phyloP scores from a whole-genome alignment of 169 alveolate species.

The Theileria orientalis region DNA sequence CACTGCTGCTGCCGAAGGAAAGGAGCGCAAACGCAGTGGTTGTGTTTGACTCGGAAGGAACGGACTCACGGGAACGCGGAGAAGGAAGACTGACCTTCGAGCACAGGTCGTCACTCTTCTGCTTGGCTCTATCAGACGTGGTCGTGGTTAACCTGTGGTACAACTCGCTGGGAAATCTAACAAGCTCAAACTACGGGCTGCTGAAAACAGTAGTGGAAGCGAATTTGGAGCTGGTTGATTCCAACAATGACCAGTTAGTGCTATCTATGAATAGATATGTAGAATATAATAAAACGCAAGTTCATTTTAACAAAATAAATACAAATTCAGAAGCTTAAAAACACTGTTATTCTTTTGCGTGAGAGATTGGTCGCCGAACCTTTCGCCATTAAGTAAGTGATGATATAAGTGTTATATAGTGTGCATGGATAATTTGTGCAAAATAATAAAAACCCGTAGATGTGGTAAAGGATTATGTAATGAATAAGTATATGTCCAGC shows the following conservation, averaged over 20 bases:
- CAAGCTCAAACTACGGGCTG: conserved; percentile 86
- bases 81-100: conserved; percentile 86
- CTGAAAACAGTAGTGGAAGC: conserved; percentile 86
- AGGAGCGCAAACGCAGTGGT: conserved; percentile 55
- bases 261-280: conserved; percentile 19
- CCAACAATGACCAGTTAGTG: conserved; percentile 36
- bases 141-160: conserved; percentile 83
- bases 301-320: not conserved
- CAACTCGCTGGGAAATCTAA: conserved; percentile 83
- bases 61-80: conserved; percentile 87
- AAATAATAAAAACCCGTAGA: conserved; percentile 33
- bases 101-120: conserved; percentile 84
- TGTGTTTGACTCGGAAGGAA: conserved; percentile 89
- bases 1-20: conserved; percentile 54
- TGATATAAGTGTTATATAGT: not conserved
- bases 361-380: conserved; percentile 79
- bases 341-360: conserved; percentile 66
- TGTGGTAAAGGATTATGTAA: conserved; percentile 68
- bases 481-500: conserved; percentile 71
- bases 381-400: conserved; percentile 67
- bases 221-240: conserved; percentile 75
- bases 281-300: not conserved
- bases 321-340: conserved; percentile 22
- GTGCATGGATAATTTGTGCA: too few species aligned
- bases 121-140: conserved; percentile 87